Conservation (phyloP, 192 early-diverging fungal genomes). For the Backusella psychrophila region DNA sequence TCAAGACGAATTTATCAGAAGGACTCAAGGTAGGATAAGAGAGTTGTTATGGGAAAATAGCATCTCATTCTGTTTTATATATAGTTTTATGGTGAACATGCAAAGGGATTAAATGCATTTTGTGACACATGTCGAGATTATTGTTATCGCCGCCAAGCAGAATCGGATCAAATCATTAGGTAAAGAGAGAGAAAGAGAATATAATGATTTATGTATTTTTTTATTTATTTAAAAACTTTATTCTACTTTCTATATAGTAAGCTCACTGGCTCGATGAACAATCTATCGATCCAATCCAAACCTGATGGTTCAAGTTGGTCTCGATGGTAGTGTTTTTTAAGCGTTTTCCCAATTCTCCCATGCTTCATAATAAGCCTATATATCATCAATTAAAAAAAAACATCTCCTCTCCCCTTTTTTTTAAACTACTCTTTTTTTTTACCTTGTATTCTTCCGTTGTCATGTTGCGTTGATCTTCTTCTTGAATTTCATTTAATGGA, state of each 20-base stretch:
- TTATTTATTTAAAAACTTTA: background rate
- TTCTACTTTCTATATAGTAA: background rate
- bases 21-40: conserved; percentile 60
- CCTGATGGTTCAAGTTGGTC: background rate
- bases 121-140: conserved; percentile 67
- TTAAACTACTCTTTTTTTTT: background rate
- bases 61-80: background rate
- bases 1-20: conserved; percentile 72
- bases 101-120: conserved; percentile 59
- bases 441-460: conserved; percentile 55
- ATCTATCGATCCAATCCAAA: background rate
- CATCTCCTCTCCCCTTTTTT: background rate
- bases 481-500: conserved; percentile 48
- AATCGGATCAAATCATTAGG: conserved; percentile 55
- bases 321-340: background rate
- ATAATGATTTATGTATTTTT: background rate
- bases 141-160: conserved; percentile 64
- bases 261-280: background rate
- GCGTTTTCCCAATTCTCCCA: conserved; percentile 29
- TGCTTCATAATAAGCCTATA: conserved; percentile 38
- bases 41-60: no score
- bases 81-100: conserved; percentile 71
- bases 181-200: conserved; percentile 15
- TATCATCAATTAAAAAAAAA: background rate
- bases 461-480: conserved; percentile 54